Conservation (phyloP, 768 basidiomycete genomes). For the Calocybe cyanea region DNA sequence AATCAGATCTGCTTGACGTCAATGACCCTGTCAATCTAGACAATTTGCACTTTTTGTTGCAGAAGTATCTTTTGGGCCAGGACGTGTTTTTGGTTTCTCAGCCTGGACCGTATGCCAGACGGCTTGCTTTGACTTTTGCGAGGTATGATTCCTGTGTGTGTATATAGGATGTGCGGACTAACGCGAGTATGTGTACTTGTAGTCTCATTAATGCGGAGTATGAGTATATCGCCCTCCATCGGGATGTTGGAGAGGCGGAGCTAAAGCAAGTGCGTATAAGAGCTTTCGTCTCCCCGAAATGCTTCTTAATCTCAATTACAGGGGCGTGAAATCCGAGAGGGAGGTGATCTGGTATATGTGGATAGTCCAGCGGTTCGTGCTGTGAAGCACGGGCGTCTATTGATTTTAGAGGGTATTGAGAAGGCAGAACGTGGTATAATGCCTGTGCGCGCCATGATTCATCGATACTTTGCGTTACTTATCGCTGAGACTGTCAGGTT, state of each 20-base stretch:
- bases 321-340: constrained; percentile 59
- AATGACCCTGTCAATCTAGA: constrained; percentile 49
- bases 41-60: constrained; percentile 61
- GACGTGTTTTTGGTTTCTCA: constrained; percentile 65
- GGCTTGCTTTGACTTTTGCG: constrained; percentile 61
- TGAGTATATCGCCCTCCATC: constrained; percentile 62
- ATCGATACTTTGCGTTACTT: background rate
- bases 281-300: background rate
- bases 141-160: constrained; percentile 31
- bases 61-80: constrained; percentile 66
- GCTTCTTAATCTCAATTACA: constrained; percentile 11
- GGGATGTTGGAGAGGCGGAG: constrained; percentile 71
- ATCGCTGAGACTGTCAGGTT: constrained; percentile 27
- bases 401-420: constrained; percentile 69
- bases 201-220: constrained; percentile 66
- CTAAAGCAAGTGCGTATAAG: constrained; percentile 49
- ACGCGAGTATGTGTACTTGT: background rate
- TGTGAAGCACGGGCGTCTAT: constrained; percentile 59
- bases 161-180: background rate
- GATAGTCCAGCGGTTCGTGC: constrained; percentile 66
- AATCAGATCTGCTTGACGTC: constrained; percentile 40
- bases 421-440: constrained; percentile 72
- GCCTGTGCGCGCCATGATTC: constrained; percentile 58
- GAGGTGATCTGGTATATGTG: constrained; percentile 62
- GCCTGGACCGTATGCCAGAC: constrained; percentile 63